Percentiles rank a stretch among this genome's conserved stretches.
phyloP scores from a whole-genome alignment of 257 asterid species.

The Knoxia roxburghii region DNA sequence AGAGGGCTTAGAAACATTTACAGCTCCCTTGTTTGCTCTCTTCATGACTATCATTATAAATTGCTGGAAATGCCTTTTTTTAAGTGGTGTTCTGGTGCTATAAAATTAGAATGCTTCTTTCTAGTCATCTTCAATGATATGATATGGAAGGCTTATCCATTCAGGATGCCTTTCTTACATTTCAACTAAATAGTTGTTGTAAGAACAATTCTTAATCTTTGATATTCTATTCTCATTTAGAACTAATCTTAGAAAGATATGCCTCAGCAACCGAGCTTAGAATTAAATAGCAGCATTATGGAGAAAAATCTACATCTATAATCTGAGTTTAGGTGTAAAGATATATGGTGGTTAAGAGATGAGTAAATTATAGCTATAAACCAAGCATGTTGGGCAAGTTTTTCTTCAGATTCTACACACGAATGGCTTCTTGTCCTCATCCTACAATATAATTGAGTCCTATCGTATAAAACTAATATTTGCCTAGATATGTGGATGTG shows the following conservation, averaged over 20 bases:
- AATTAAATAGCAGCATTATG: background rate
- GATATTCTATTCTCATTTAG: background rate
- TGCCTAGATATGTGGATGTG: slow-evolving; percentile 2
- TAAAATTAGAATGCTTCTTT: background rate
- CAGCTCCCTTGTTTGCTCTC: too few relatives aligned
- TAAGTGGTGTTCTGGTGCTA: background rate
- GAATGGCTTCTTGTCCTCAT: slow-evolving; percentile 12
- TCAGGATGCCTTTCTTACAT: background rate
- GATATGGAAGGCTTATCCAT: background rate
- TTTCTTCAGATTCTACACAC: slow-evolving; percentile 7
- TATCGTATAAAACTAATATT: background rate
- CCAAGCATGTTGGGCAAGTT: background rate
- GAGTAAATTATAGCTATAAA: background rate
- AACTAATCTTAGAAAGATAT: background rate
- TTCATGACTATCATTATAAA: background rate
- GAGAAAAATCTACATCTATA: background rate
- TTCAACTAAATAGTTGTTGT: background rate
- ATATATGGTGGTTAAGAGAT: slow-evolving; percentile 8
- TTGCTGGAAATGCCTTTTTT: background rate
- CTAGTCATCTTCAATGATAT: background rate
- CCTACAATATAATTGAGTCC: background rate
- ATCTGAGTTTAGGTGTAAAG: background rate
- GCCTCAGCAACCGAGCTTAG: background rate
- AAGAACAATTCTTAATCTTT: background rate
- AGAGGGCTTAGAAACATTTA: background rate